phyloP scores from a whole-genome alignment of 2,329 filamentous ascomycete species.

The Allantophomopsis lycopodina region DNA sequence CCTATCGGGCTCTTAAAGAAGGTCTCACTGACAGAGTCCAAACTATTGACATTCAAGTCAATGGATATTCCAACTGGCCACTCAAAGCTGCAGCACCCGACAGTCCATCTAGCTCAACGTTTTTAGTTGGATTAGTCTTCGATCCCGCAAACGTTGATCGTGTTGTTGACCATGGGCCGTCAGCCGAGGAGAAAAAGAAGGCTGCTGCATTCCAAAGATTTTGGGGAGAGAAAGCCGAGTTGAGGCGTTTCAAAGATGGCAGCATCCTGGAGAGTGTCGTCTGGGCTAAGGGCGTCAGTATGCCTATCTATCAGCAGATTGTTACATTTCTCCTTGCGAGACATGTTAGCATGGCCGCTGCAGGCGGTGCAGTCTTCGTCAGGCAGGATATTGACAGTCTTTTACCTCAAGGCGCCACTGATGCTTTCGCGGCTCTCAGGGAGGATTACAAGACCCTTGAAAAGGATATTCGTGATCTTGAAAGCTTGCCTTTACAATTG shows the following conservation, averaged over 20 bases:
- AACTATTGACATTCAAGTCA: conserved; percentile 44
- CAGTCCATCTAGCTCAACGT: conserved; percentile 17
- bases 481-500: conserved; percentile 77
- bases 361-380: conserved; percentile 22
- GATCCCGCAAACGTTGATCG: conserved; percentile 60
- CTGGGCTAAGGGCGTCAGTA: conserved; percentile 53
- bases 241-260: conserved; percentile 89
- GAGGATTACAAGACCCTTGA: conserved; percentile 63
- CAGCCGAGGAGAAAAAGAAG: conserved; percentile 73
- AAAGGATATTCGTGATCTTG: conserved; percentile 60
- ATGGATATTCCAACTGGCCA: conserved; percentile 28
- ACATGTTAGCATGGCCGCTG: conserved; percentile 48
- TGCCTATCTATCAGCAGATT: conserved; percentile 67
- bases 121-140: conserved; percentile 57
- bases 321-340: conserved; percentile 54
- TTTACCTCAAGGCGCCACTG: conserved; percentile 22
- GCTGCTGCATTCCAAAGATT: conserved; percentile 75
- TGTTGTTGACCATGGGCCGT: conserved; percentile 75
- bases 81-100: conserved; percentile 24
- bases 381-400: conserved; percentile 30
- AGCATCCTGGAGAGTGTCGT: conserved; percentile 86
- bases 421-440: conserved; percentile 54
- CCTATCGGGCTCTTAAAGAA: conserved; percentile 51
- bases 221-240: conserved; percentile 88
- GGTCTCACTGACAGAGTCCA: conserved; percentile 66